Conservation (phyloP, 495 filamentous ascomycete species). For the Terfezia boudieri region DNA sequence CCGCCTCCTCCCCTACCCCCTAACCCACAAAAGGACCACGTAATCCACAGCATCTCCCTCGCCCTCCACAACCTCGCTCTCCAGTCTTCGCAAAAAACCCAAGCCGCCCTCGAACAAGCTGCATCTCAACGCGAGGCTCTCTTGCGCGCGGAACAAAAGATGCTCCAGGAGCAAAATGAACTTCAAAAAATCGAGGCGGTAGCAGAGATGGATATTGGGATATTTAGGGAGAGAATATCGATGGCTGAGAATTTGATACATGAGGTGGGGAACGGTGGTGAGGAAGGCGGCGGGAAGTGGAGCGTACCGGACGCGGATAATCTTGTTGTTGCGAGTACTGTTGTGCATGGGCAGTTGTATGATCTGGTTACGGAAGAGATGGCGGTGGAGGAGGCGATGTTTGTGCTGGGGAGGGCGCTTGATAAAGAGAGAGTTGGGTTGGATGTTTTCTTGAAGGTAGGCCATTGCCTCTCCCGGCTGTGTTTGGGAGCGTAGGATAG, state of each 20-base stretch:
- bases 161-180: slow-evolving; percentile 49
- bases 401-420: slow-evolving; percentile 58
- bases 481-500: background rate
- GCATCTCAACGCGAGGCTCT: slow-evolving; percentile 61
- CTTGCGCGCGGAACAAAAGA: slow-evolving; percentile 34
- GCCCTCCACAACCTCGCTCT: slow-evolving; percentile 44
- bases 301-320: slow-evolving; percentile 54
- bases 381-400: slow-evolving; percentile 63
- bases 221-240: slow-evolving; percentile 51
- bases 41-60: slow-evolving; percentile 53
- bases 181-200: slow-evolving; percentile 45
- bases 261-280: slow-evolving; percentile 10
- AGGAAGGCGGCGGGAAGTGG: slow-evolving; percentile 13
- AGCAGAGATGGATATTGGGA: slow-evolving; percentile 50
- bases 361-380: slow-evolving; percentile 66
- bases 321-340: slow-evolving; percentile 75
- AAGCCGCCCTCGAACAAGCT: slow-evolving; percentile 34
- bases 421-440: slow-evolving; percentile 59
- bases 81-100: slow-evolving; percentile 40
- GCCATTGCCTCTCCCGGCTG: background rate
- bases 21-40: slow-evolving; percentile 85
- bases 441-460: slow-evolving; percentile 58
- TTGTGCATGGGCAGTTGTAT: slow-evolving; percentile 83
- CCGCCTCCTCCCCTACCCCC: slow-evolving; percentile 61
- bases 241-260: slow-evolving; percentile 63